phyloP scores from a whole-genome alignment of 179 eudicot species.

The Spinacia oleracea region DNA sequence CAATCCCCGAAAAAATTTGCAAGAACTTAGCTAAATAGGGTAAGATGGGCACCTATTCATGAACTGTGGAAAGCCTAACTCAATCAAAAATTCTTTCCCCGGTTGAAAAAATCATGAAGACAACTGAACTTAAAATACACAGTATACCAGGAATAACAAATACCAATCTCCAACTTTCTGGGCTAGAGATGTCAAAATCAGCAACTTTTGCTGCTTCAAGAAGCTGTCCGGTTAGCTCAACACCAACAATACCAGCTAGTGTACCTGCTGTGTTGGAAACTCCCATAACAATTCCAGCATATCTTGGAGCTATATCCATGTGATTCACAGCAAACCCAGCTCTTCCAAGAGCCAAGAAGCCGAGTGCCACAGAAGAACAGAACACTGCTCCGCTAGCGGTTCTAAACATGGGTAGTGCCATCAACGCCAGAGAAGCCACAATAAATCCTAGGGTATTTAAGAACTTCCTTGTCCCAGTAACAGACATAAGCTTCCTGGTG shows the following conservation, averaged over 20 bases:
- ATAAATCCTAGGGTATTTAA: constrained; percentile 81
- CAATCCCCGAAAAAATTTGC: background rate
- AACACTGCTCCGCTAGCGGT: constrained; percentile 75
- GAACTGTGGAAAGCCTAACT: constrained; percentile 25
- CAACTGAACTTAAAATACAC: constrained; percentile 71
- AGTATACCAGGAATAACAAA: constrained; percentile 79
- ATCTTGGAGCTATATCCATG: constrained; percentile 97
- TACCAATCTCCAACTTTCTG: constrained; percentile 85
- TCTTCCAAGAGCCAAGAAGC: constrained; percentile 90
- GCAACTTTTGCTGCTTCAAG: constrained; percentile 87
- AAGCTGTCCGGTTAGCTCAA: constrained; percentile 82
- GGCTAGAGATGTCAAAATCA: constrained; percentile 64
- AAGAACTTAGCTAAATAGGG: constrained; percentile 14
- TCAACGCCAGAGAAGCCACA: constrained; percentile 73
- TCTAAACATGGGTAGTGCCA: constrained; percentile 67
- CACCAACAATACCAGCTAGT: constrained; percentile 89
- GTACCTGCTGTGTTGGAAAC: constrained; percentile 97
- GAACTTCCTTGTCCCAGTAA: constrained; percentile 71
- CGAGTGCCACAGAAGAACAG: constrained; percentile 90
- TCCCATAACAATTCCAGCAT: constrained; percentile 96
- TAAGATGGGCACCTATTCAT: constrained; percentile 9
- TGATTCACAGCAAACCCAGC: constrained; percentile 99
- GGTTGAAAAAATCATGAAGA: constrained; percentile 68
- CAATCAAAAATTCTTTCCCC: constrained; percentile 92
- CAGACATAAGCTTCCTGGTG: constrained; percentile 62